A percentile compares a stretch with the other conserved stretches of the same genome.
phyloP scores from a whole-genome alignment of 108 stramenopile species.

The Fistulifera solaris region DNA sequence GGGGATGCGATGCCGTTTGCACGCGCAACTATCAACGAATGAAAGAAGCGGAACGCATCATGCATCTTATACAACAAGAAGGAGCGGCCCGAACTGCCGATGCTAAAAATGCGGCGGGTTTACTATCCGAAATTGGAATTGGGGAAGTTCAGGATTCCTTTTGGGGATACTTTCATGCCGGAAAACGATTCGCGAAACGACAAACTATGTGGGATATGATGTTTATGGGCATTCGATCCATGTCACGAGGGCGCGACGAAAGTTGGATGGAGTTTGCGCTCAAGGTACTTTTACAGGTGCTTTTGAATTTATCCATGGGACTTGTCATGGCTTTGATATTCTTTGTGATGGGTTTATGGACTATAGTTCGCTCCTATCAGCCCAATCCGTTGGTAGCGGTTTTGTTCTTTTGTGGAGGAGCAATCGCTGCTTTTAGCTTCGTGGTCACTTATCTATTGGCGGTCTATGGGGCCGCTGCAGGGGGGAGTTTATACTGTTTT shows the following conservation, averaged over 20 bases:
- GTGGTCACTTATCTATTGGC: slow-evolving; percentile 67
- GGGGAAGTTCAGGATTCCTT: slow-evolving; percentile 77
- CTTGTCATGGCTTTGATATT: slow-evolving; percentile 70
- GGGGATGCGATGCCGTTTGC: slow-evolving; percentile 62
- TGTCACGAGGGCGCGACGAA: slow-evolving; percentile 56
- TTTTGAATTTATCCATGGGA: slow-evolving; percentile 81
- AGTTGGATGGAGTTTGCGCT: slow-evolving; percentile 54
- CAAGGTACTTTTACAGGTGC: slow-evolving; percentile 54
- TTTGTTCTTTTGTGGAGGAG: slow-evolving; percentile 61
- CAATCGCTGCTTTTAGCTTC: slow-evolving; percentile 76
- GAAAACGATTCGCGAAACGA: slow-evolving; percentile 81
- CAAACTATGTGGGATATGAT: slow-evolving; percentile 87
- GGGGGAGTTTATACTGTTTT: slow-evolving; percentile 67
- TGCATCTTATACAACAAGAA: slow-evolving; percentile 65
- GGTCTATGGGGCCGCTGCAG: slow-evolving; percentile 76
- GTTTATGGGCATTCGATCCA: slow-evolving; percentile 73
- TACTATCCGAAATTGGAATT: slow-evolving; percentile 77
- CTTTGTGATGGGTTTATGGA: slow-evolving; percentile 75
- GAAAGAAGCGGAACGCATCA: slow-evolving; percentile 40
- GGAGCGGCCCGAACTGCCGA: slow-evolving; percentile 76
- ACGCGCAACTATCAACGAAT: slow-evolving; percentile 66
- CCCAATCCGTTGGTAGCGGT: slow-evolving; percentile 69
- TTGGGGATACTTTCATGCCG: slow-evolving; percentile 73
- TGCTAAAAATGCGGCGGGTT: slow-evolving; percentile 73
- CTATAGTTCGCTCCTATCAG: slow-evolving; percentile 69